Conservation (phyloP, 2,329 filamentous ascomycete species). For the Talaromyces islandicus region DNA sequence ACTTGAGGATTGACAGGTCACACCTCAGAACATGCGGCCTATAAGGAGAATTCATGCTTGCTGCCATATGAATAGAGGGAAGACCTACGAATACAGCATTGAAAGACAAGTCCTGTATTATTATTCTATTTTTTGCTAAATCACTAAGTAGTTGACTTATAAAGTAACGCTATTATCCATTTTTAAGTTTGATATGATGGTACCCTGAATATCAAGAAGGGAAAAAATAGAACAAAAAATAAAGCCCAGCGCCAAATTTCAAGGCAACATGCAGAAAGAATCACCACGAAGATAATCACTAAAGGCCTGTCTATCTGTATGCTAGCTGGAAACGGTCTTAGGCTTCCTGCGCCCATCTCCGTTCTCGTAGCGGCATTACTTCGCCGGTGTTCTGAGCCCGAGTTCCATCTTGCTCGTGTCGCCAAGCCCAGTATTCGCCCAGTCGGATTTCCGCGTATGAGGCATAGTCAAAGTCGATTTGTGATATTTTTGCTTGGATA, state of each 20-base stretch:
- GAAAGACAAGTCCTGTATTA: neutral
- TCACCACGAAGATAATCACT: neutral
- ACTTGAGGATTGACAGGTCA: neutral
- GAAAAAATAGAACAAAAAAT: neutral
- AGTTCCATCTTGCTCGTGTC: conserved; percentile 63
- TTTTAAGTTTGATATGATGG: neutral
- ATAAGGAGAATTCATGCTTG: neutral
- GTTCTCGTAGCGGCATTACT: conserved; percentile 68
- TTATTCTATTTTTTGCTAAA: neutral
- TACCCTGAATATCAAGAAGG: neutral
- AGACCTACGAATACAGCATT: neutral
- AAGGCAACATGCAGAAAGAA: neutral
- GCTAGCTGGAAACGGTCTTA: neutral
- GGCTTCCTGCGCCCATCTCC: conserved; percentile 63
- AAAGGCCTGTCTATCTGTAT: neutral
- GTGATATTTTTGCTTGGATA: conserved; percentile 88
- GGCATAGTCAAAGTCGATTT: conserved; percentile 96
- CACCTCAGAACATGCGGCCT: neutral
- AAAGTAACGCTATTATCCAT: neutral
- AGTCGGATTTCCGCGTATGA: conserved; percentile 80
- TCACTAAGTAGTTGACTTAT: neutral
- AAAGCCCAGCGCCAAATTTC: neutral
- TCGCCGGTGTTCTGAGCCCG: conserved; percentile 46
- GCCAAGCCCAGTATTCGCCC: conserved; percentile 91
- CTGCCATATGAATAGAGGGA: too few relatives aligned